Evolutionary conservation across 2,329 filamentous ascomycete species (phyloP), one percentile per base, ranked within the genome.

Genomic region (Zymoseptoria passerinii): DNA sequence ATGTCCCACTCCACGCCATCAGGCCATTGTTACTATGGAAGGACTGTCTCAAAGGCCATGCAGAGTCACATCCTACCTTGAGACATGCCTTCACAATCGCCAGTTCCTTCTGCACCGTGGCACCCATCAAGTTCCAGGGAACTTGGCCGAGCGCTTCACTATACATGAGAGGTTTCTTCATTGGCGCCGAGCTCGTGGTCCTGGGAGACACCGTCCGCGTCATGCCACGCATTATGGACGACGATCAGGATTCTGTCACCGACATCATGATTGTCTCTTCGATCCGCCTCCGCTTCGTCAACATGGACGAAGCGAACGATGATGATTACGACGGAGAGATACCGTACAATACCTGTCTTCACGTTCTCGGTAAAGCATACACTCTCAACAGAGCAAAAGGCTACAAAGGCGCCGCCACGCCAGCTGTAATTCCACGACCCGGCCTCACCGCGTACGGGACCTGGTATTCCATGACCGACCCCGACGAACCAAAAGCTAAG

Each of bases 21-120:
- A 78, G 82, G 16, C 83, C 83, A 0, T 79, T 86, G 28, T 70
- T 74, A 10, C 73, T 80, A 18, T 86, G 78, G 76, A 74, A 79
- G 50, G 71, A 80, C 7, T 77, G 80, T 27, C 65, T 85, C 1
- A 67, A 71, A 4, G 71, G 69, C 0, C 69, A 76, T 4, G 66
- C 74, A 0, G 71, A 74, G 28, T 65, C 73, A 1, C 58, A 84
- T 62, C 75, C 77, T 0, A 84, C 82, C 0, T 76, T 86, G 52
- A 70, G 73, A 48, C 71, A 83, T 62, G 82, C 82, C 2, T 64
- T 84, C 52, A 80, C 77, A 0, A 71, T 78, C 5, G 78, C 80
- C 67, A 78, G 80, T 1, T 80, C 80, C 0, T 74, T 83, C 57
- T 81, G 78, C 7, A 64, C 84, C 0, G 58, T 83, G 1, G 77